Conservation (phyloP, 2,329 filamentous ascomycete genomes). For the Metarhizium guizhouense region DNA sequence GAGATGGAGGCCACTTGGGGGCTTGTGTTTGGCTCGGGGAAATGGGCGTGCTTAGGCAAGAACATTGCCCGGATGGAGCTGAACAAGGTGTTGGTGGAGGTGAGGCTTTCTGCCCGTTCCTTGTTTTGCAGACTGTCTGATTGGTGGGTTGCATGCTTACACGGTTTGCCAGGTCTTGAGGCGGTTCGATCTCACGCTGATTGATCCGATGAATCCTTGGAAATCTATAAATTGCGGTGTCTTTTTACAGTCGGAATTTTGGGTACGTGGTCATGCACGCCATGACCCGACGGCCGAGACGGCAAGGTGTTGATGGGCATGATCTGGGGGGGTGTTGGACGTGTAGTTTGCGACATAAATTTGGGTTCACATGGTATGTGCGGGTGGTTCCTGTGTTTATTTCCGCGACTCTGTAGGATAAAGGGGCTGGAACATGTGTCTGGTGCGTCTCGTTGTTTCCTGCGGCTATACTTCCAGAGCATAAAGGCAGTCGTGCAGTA, state of each 20-base stretch:
- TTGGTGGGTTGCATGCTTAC: neutral
- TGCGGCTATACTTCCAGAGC: no score
- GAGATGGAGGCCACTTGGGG: constrained; percentile 30
- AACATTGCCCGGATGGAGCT: constrained; percentile 30
- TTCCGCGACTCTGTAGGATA: no score
- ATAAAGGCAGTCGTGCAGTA: no score
- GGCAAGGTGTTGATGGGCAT: neutral
- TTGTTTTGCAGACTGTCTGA: neutral
- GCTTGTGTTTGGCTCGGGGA: constrained; percentile 29
- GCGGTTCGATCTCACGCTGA: constrained; percentile 20
- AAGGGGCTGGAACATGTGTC: no score
- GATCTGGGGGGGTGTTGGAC: neutral
- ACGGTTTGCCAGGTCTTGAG: constrained; percentile 16
- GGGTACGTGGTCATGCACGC: constrained; percentile 6
- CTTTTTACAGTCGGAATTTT: constrained; percentile 21
- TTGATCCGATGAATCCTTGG: constrained; percentile 22
- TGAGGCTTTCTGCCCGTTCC: constrained; percentile 10
- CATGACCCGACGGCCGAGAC: neutral
- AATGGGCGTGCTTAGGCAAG: constrained; percentile 29
- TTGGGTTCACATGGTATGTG: no score
- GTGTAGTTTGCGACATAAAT: no score
- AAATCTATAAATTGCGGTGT: constrained; percentile 20
- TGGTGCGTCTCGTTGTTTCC: no score
- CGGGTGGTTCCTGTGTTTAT: no score
- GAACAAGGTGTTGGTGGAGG: constrained; percentile 32